phyloP scores from a whole-genome alignment of 257 asterid genomes.

The Hygrophila difformis region DNA sequence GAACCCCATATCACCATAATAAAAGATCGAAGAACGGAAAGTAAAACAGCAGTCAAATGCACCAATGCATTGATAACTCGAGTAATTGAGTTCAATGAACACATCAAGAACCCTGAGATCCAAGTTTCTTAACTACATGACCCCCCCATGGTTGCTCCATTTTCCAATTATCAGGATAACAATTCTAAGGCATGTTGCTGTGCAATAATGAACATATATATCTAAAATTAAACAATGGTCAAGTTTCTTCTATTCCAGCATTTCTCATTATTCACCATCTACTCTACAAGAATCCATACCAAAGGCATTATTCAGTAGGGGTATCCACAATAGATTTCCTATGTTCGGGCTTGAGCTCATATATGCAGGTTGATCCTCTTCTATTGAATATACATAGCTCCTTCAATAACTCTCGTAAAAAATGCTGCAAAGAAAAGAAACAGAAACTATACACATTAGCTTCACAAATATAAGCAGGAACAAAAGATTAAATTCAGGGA shows the following conservation, averaged over 20 bases:
- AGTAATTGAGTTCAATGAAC: too few relatives aligned
- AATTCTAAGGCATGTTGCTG: too few relatives aligned
- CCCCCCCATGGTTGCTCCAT: too few relatives aligned
- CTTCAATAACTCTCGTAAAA: constrained; percentile 77
- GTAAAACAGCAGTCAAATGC: too few relatives aligned
- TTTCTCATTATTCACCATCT: not conserved
- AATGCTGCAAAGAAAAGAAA: constrained; percentile 53
- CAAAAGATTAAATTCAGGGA: not conserved
- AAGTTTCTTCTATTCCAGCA: not conserved
- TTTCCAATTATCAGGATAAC: too few relatives aligned
- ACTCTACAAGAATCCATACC: constrained; percentile 1
- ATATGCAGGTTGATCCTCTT: constrained; percentile 83
- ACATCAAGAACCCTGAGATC: too few relatives aligned
- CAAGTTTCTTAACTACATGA: too few relatives aligned
- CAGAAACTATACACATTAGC: not conserved
- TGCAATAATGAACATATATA: too few relatives aligned
- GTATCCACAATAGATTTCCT: constrained; percentile 78
- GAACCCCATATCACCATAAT: too few relatives aligned
- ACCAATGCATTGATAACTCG: too few relatives aligned
- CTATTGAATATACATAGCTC: constrained; percentile 84
- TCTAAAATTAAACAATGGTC: too few relatives aligned
- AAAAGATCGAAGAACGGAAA: too few relatives aligned
- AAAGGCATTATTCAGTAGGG: constrained; percentile 42
- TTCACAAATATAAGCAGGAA: constrained; percentile 4
- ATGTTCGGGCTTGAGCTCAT: constrained; percentile 90